A percentile compares a stretch with the other conserved stretches of the same genome.
These are phyloP conservation scores for Phytophthora fragariae DNA, from an alignment of 352 stramenopile genomes.

Conservation along the genomic window DNA sequence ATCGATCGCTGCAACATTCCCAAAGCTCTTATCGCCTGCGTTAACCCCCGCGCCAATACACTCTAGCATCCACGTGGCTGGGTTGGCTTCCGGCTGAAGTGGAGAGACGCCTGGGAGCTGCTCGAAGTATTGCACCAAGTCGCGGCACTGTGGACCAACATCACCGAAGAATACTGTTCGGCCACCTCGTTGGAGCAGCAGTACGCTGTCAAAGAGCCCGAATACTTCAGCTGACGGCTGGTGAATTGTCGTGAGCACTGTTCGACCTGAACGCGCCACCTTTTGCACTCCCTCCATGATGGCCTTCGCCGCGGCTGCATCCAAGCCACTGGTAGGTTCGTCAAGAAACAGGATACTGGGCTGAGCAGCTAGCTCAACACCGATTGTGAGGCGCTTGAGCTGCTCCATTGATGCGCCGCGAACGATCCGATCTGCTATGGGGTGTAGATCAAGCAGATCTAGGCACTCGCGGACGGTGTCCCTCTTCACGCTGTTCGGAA, in stretches of 20 bases:
- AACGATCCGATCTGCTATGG: slow-evolving; percentile 58
- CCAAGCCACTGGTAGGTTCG: slow-evolving; percentile 71
- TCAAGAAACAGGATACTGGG: slow-evolving; percentile 64
- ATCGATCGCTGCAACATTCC: slow-evolving; percentile 21
- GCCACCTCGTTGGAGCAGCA: slow-evolving; percentile 75
- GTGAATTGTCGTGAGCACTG: slow-evolving; percentile 69
- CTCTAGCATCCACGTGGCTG: slow-evolving; percentile 90
- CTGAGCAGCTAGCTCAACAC: slow-evolving; percentile 55
- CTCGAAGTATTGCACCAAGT: slow-evolving; percentile 64
- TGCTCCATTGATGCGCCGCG: slow-evolving; percentile 56
- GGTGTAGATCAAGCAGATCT: slow-evolving; percentile 74
- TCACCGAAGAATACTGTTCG: slow-evolving; percentile 65
- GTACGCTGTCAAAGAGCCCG: slow-evolving; percentile 84
- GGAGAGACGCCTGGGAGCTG: slow-evolving; percentile 43
- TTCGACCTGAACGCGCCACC: slow-evolving; percentile 73
- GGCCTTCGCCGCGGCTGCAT: slow-evolving; percentile 69
- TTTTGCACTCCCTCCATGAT: slow-evolving; percentile 72
- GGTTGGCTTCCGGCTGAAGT: slow-evolving; percentile 45
- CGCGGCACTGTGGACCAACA: slow-evolving; percentile 38
- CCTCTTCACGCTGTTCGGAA: slow-evolving; percentile 44
- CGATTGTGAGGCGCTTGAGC: slow-evolving; percentile 61
- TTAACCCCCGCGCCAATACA: slow-evolving; percentile 58
- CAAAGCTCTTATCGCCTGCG: slow-evolving; percentile 12
- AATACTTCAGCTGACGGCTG: slow-evolving; percentile 63
- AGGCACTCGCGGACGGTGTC: slow-evolving; percentile 81